Percentiles rank a stretch among this genome's conserved stretches.
phyloP scores from a whole-genome alignment of 768 basidiomycete genomes.

The Lentinula raphanica region DNA sequence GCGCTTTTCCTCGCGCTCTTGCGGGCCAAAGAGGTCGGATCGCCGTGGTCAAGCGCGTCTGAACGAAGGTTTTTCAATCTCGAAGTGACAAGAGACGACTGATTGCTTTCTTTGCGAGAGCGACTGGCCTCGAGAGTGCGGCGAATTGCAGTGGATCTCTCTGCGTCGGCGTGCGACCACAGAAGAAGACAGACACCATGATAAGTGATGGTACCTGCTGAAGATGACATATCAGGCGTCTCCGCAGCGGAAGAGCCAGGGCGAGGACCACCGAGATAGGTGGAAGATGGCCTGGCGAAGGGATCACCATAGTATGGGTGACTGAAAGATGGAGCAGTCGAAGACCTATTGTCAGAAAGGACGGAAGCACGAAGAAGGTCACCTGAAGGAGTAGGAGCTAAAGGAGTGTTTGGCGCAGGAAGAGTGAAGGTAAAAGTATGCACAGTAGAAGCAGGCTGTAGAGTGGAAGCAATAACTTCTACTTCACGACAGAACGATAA shows the following conservation, averaged over 20 bases:
- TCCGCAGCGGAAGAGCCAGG: constrained; percentile 18
- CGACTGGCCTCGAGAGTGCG: constrained; percentile 76
- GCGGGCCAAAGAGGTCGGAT: constrained; percentile 56
- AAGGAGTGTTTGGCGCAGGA: constrained; percentile 68
- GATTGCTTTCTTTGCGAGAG: constrained; percentile 73
- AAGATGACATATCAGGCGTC: constrained; percentile 22
- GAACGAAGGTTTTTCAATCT: constrained; percentile 63
- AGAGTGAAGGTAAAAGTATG: constrained; percentile 89
- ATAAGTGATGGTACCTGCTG: constrained; percentile 56
- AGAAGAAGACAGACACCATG: constrained; percentile 92
- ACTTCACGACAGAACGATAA: constrained; percentile 90
- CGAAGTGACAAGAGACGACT: constrained; percentile 56
- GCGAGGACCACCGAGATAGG: constrained; percentile 57
- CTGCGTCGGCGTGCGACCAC: constrained; percentile 92
- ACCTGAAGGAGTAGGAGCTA: constrained; percentile 68
- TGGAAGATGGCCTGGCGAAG: constrained; percentile 73
- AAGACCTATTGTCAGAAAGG: constrained; percentile 58
- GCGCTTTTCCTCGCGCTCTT: constrained; percentile 51
- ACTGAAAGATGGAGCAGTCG: constrained; percentile 66
- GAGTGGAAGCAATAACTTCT: constrained; percentile 90
- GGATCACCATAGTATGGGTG: constrained; percentile 76
- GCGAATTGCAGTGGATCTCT: constrained; percentile 79
- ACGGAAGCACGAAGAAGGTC: constrained; percentile 74
- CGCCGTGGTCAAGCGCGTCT: constrained; percentile 44
- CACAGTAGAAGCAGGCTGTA: constrained; percentile 88